Conservation (phyloP, 2,329 filamentous ascomycete species). For the Diaporthe nobilis region DNA sequence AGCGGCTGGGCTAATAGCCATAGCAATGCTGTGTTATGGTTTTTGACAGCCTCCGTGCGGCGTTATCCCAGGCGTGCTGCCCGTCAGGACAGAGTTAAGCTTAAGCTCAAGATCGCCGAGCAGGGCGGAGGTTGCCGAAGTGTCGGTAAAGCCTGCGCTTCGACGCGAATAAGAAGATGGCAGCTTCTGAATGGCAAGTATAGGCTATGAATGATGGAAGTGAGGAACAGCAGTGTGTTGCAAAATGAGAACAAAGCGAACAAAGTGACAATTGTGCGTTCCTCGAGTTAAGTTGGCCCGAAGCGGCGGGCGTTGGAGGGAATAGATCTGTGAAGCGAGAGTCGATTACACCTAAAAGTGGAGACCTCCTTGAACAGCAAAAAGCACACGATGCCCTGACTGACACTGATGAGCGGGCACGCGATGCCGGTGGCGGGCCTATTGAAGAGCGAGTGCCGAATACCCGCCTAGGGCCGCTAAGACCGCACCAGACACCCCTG, state of each 20-base stretch:
- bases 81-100: constrained; percentile 17
- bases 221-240: background rate
- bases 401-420: background rate
- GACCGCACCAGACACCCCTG: constrained; percentile 8
- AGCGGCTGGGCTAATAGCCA: constrained; percentile 11
- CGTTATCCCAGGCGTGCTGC: background rate
- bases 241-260: background rate
- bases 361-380: constrained; percentile 10
- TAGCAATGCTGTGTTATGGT: background rate
- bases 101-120: constrained; percentile 3
- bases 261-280: background rate
- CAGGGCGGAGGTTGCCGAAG: constrained; percentile 14
- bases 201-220: background rate
- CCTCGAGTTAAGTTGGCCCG: constrained; percentile 8
- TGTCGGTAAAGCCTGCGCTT: constrained; percentile 23
- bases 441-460: constrained; percentile 24
- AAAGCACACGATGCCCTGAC: constrained; percentile 13
- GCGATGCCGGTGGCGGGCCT: constrained; percentile 22
- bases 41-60: background rate
- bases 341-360: constrained; percentile 32
- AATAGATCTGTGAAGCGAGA: constrained; percentile 12
- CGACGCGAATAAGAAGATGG: background rate
- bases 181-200: background rate
- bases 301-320: background rate
- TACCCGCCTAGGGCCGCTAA: constrained; percentile 12